Evolutionary conservation across 2,329 filamentous ascomycete species (phyloP), one percentile per base, ranked within the genome.

Genomic region (Rutstroemia sp.): DNA sequence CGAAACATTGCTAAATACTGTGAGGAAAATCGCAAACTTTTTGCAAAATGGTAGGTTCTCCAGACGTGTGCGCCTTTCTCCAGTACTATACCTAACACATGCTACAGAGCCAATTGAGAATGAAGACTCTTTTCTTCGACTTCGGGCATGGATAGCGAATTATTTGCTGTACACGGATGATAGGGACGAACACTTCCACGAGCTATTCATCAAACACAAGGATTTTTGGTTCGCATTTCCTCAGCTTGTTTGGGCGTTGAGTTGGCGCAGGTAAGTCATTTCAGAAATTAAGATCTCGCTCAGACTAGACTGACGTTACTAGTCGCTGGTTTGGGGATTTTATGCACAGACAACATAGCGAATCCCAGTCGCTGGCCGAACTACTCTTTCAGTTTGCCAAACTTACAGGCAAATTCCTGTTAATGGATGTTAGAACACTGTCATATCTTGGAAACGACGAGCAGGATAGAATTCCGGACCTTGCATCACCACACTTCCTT

Each of bases 201-300:
- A 76, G 25, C 75, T 75, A 2, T 78, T 74, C 55, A 68, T 67
- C 16, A 70, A 71, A 34, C 70, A 82, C 57, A 71, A 66, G 37
- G 64, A 70, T 3, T 78, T 85, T 60, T 86, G 82, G 82, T 61
- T 67, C 34, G 59, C 67, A 2, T 72, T 85, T 25, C 79, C 82
- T 0, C 75, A 78, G 0, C 62, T 84, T 9, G 70, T 82, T 17
- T 73, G 69, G 65, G 65, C 66, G 8, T 63, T 76, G 21, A 68
- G 63, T 48, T 65, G 62, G 37, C 71, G 75, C 56, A 75, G 72
- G 78, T 79, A 71, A 61, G 74, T 66, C 42, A 9, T 27, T 21
- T 23, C 45, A 25, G 41, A 12, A 41, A 21, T 23, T 34, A 19
- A 19, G 44, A 53, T 38, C 9, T 12, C 34, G 46, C 16, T 10